Conservation (phyloP, 108 stramenopile genomes). For the Tribonema minus region DNA sequence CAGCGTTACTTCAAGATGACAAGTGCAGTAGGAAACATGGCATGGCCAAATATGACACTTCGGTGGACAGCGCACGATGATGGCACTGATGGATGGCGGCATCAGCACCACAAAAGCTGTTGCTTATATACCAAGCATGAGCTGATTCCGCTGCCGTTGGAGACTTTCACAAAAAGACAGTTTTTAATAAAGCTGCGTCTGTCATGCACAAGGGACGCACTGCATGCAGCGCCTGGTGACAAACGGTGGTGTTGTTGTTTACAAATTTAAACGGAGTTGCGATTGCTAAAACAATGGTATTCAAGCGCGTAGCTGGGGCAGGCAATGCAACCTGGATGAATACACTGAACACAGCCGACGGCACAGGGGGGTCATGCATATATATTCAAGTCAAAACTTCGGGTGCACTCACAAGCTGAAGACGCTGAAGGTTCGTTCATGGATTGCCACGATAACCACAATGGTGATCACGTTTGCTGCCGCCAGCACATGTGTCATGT, state of each 20-base stretch:
- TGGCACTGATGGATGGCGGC: too few species aligned
- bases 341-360: neutral
- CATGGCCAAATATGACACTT: too few species aligned
- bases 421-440: constrained; percentile 21
- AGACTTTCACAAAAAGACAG: too few species aligned
- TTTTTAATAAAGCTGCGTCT: too few species aligned
- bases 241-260: neutral
- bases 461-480: constrained; percentile 2
- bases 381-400: neutral
- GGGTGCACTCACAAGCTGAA: constrained; percentile 32
- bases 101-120: too few species aligned
- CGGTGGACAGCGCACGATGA: too few species aligned
- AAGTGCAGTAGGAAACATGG: too few species aligned
- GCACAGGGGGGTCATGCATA: neutral
- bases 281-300: neutral
- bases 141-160: too few species aligned
- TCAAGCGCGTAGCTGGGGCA: neutral
- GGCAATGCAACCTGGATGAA: neutral
- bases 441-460: neutral
- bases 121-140: too few species aligned
- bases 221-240: neutral
- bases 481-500: constrained; percentile 15
- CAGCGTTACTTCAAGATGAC: too few species aligned
- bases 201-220: too few species aligned
- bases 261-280: neutral